Evolutionary conservation across 2,329 filamentous ascomycete genomes (phyloP), one percentile per base, ranked within the genome.

Genomic region (Pseudocercospora macadamiae): DNA sequence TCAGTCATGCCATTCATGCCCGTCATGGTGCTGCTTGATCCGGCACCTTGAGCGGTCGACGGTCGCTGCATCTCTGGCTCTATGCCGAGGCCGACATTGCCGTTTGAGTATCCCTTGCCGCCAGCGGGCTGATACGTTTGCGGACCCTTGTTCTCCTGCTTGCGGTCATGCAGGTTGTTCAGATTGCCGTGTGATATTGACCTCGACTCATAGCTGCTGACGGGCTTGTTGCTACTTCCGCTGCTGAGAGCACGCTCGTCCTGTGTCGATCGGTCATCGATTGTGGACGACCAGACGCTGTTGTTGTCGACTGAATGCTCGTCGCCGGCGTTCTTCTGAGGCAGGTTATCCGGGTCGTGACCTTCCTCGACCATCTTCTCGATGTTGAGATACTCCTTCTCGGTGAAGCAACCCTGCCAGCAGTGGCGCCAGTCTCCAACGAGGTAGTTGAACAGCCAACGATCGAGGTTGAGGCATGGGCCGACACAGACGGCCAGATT

Each of bases 401-500:
- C 93, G 10, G 90, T 96, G 80, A 88, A 92, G 78, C 93, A 97
- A 7, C 93, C 93, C 74, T 95, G 92, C 93, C 93, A 97, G 78
- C 93, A 97, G 67, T 96, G 89, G 67, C 92, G 88, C 93, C 93
- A 97, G 72, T 97, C 89, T 71, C 91, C 91, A 18, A 97, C 93
- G 10, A 97, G 82, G 65, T 96, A 97, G 69, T 93, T 91, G 82
- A 97, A 97, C 74, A 91, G 96, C 74, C 93, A 96, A 1, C 88
- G 88, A 70, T 97, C 93, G 59, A 97, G 95, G 77, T 93, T 96
- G 85, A 97, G 91, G 75, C 92, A 96, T 3, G 93, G 93, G 75
- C 96, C 92, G 76, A 97, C 97, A 78, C 93, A 97, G 68, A 97
- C 96, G 77, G 92, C 96, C 21, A 97, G 80, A 66, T 97, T 97